A percentile compares a stretch with the other conserved stretches of the same genome.
Evolutionary conservation across 352 stramenopile genomes (phyloP).

Genomic region (Pythium folliculosum): DNA sequence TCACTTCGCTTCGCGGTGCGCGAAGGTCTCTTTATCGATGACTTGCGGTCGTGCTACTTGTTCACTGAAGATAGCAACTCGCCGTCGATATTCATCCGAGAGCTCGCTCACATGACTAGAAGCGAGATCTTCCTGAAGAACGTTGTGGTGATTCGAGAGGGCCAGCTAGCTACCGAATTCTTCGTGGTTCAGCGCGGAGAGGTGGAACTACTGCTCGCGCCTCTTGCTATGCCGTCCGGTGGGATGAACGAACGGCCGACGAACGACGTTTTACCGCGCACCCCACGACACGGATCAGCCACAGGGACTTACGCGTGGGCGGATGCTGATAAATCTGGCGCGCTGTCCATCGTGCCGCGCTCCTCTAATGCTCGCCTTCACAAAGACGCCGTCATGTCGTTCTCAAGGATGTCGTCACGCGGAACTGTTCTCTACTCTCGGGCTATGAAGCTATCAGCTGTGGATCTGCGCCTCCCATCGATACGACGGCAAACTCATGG

Average conservation of each 20-base stretch:
- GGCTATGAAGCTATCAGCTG: slow-evolving; percentile 6
- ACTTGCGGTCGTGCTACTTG: slow-evolving; percentile 30
- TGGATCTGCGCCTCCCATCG: slow-evolving; percentile 13
- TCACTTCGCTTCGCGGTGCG: slow-evolving; percentile 42
- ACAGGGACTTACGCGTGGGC: background rate
- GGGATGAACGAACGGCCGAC: background rate
- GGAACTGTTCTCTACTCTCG: slow-evolving; percentile 16
- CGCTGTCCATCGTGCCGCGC: background rate
- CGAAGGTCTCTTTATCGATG: slow-evolving; percentile 37
- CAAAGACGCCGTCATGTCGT: background rate
- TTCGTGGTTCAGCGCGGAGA: slow-evolving; percentile 68
- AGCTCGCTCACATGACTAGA: slow-evolving; percentile 32
- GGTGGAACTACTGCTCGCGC: slow-evolving; percentile 51
- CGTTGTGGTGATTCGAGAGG: slow-evolving; percentile 56
- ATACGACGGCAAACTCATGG: background rate
- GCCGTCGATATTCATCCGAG: slow-evolving; percentile 22
- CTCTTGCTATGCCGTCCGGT: slow-evolving; percentile 7
- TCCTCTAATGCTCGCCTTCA: background rate
- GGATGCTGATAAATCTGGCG: background rate
- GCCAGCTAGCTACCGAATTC: slow-evolving; percentile 51
- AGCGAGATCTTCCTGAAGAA: slow-evolving; percentile 65
- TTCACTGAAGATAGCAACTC: slow-evolving; percentile 23
- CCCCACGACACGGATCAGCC: background rate
- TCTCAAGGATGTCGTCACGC: slow-evolving; percentile 14
- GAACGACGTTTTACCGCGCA: background rate